Evolutionary conservation across 208 protist genomes (phyloP), one percentile per base, ranked within the genome.

Genomic region (Acanthamoeba sp.): DNA sequence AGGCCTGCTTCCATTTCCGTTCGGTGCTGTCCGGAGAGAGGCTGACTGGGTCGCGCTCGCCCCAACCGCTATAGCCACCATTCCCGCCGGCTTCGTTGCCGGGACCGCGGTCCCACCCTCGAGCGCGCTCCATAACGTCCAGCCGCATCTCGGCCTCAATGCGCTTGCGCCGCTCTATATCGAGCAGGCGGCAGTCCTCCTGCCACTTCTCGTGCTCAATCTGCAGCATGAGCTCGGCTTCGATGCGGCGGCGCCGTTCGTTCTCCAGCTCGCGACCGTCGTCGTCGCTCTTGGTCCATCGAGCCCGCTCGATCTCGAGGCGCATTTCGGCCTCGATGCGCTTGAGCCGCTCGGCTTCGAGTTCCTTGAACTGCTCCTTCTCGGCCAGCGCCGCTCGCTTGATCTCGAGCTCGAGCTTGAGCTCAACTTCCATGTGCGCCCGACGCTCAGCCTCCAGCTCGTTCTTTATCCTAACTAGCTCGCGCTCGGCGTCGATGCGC

Each of bases 61-160:
- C 20, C 52, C n/a, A n/a, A n/a, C n/a, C n/a, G n/a, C 52, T 59
- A 7, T 14, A 5, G 24, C 55, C 55, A 62, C 55, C 55, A 2
- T 22, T 22, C 6, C 55, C 24, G 55, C 12, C 18, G 52, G 18
- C 22, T 1, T 20, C 27, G 52, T 5, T 20, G 52, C 52, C 27
- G 2, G 16, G 1, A 20, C 16, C 16, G 52, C 52, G 52, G 22
- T 73, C 64, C n/a, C 64, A 40, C 0, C 64, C n/a, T 32, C 64
- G n/a, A 20, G 32, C 9, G n/a, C 64, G 64, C 64, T 73, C 64
- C 14, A 59, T 59, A 6, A 73, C 27, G 32, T 73, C 64, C 9
- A 73, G 64, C 29, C n/a, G 64, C 64, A 40, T 73, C 64, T 73
- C 64, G n/a, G 64, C 64, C 20, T 73, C 64, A 10, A 73, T 73